Conservation (phyloP, 2,329 filamentous ascomycete genomes). For the Aaosphaeria arxii region DNA sequence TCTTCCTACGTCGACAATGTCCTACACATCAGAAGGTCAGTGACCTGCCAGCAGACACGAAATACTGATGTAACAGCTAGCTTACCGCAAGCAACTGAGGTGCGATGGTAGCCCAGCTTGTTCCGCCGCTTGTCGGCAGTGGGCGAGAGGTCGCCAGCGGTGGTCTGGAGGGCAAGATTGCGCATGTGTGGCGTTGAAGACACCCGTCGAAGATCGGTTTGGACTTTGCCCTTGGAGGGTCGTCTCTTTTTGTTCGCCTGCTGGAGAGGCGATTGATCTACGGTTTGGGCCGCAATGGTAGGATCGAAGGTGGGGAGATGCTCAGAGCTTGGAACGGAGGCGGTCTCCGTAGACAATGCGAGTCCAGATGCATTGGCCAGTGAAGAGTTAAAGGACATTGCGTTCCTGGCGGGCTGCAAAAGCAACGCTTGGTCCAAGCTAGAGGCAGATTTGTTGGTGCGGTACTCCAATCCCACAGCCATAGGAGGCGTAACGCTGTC, state of each 20-base stretch:
- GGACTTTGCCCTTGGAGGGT: slow-evolving; percentile 38
- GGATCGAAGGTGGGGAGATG: slow-evolving; percentile 17
- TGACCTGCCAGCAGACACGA: not conserved
- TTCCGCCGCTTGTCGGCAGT: slow-evolving; percentile 71
- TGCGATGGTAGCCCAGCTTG: slow-evolving; percentile 92
- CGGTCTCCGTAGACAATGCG: slow-evolving; percentile 16
- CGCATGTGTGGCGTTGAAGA: slow-evolving; percentile 49
- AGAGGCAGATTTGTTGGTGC: slow-evolving; percentile 31
- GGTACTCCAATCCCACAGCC: slow-evolving; percentile 37
- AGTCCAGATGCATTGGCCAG: slow-evolving; percentile 24
- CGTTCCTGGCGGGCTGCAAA: slow-evolving; percentile 26
- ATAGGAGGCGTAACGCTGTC: slow-evolving; percentile 31
- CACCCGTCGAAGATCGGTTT: slow-evolving; percentile 40
- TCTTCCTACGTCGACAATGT: slow-evolving; percentile 90
- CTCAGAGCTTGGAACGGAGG: slow-evolving; percentile 18
- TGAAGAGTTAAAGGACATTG: slow-evolving; percentile 33
- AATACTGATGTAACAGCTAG: slow-evolving; percentile 18
- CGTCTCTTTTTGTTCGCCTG: slow-evolving; percentile 35
- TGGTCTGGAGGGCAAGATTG: slow-evolving; percentile 34
- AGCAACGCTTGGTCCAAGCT: slow-evolving; percentile 31
- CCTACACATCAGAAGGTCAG: slow-evolving; percentile 51
- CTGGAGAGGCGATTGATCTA: slow-evolving; percentile 15
- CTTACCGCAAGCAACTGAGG: slow-evolving; percentile 93
- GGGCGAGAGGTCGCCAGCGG: slow-evolving; percentile 42
- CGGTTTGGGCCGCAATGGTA: slow-evolving; percentile 16